These are phyloP conservation scores for Phytophthora pisi DNA, from an alignment of 352 stramenopile genomes.

Conservation along the genomic window DNA sequence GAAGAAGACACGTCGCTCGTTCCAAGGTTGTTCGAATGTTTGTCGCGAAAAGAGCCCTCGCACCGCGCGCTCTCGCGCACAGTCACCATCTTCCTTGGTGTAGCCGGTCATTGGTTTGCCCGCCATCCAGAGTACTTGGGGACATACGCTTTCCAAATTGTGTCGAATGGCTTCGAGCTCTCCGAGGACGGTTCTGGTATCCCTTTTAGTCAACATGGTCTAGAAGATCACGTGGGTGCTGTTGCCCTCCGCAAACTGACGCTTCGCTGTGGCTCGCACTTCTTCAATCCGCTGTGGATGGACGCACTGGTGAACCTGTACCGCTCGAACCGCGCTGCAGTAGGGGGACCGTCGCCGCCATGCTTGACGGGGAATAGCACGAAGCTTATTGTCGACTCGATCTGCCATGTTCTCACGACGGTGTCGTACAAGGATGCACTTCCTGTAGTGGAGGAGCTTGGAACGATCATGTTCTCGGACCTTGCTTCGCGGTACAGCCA, in stretches of 20 bases:
- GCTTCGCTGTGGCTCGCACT: conserved; percentile 59
- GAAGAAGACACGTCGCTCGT: conserved; percentile 80
- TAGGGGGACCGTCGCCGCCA: conserved; percentile 22
- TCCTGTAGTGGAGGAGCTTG: conserved; percentile 67
- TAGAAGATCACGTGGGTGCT: conserved; percentile 74
- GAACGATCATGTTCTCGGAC: conserved; percentile 69
- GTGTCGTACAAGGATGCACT: conserved; percentile 74
- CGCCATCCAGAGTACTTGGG: conserved; percentile 61
- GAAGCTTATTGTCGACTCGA: conserved; percentile 69
- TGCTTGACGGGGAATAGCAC: conserved; percentile 52
- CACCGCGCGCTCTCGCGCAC: conserved; percentile 68
- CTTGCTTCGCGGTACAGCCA: conserved; percentile 50
- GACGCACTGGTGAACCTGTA: conserved; percentile 74
- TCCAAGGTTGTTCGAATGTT: conserved; percentile 72
- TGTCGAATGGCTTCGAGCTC: conserved; percentile 71
- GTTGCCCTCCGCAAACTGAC: conserved; percentile 77
- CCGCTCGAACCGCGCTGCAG: conserved; percentile 40
- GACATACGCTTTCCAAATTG: conserved; percentile 67
- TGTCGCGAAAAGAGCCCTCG: conserved; percentile 68
- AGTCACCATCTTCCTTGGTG: conserved; percentile 72
- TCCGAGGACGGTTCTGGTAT: conserved; percentile 43
- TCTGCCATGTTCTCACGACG: conserved; percentile 65
- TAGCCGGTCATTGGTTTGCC: conserved; percentile 78
- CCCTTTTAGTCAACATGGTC: conserved; percentile 48
- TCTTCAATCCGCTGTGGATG: conserved; percentile 76